Conservation (phyloP, 2,329 filamentous ascomycete species). For the Aspergillus intermedius region DNA sequence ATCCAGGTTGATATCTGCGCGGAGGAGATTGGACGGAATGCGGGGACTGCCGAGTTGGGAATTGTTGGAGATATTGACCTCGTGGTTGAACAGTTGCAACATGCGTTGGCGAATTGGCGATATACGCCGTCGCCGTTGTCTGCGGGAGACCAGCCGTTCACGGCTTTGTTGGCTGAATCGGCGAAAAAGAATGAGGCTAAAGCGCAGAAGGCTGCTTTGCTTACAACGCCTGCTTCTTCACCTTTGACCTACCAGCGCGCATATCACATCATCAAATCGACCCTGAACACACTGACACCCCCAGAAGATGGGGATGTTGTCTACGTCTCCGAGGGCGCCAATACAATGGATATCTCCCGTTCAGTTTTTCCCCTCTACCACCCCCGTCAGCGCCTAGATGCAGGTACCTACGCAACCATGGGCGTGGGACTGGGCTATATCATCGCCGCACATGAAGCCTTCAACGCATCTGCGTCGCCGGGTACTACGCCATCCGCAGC, state of each 20-base stretch:
- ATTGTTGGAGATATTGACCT: slow-evolving; percentile 48
- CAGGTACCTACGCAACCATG: slow-evolving; percentile 55
- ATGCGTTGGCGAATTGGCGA: slow-evolving; percentile 39
- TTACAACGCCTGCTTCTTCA: slow-evolving; percentile 22
- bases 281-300: slow-evolving; percentile 42
- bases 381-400: slow-evolving; percentile 51
- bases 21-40: slow-evolving; percentile 50
- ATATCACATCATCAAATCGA: slow-evolving; percentile 48
- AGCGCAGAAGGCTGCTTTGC: slow-evolving; percentile 38
- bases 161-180: slow-evolving; percentile 22
- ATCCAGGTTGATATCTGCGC: slow-evolving; percentile 51
- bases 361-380: slow-evolving; percentile 49
- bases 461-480: slow-evolving; percentile 40
- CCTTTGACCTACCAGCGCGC: slow-evolving; percentile 47
- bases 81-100: slow-evolving; percentile 42
- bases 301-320: slow-evolving; percentile 44
- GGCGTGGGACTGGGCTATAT: slow-evolving; percentile 53
- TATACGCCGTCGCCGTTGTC: slow-evolving; percentile 29
- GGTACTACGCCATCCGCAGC: slow-evolving; percentile 26
- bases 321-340: slow-evolving; percentile 54
- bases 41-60: slow-evolving; percentile 41
- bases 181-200: slow-evolving; percentile 43
- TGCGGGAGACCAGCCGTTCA: slow-evolving; percentile 22
- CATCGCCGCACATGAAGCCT: slow-evolving; percentile 51
- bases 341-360: slow-evolving; percentile 57